Evolutionary conservation across 306 rosid species (phyloP), one percentile per base, ranked within the genome.

Genomic region (Vicia villosa): DNA sequence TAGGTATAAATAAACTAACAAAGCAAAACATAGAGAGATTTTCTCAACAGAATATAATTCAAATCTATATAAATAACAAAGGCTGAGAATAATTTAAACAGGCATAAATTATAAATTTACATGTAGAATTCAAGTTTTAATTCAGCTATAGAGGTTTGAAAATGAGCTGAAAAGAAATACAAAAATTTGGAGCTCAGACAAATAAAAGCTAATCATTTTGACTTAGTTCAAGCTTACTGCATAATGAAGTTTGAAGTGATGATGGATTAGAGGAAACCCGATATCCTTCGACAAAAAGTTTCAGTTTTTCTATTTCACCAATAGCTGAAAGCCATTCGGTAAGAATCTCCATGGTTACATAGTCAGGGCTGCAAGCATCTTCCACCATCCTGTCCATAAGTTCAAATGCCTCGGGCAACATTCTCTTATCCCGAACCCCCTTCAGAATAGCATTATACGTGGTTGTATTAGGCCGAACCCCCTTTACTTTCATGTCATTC

Each of bases 321-420:
- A 68, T 83, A 0, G 83, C 77, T 41, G 84, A 58, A 74, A 91
- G 87, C 97, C 97, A 88, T 64, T 91, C 88, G 0, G 96, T 82
- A 47, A 91, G 90, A 66, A 88, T 79, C 63, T 88, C 93, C 88
- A 86, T 80, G 71, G 91, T 91, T 79, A 77, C 71, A 55, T 82
- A 83, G 79, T 91, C 89, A 40, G 97, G 89, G 60, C 34, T 45
- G 72, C 91, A 91, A 6, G 89, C 91, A 38, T 85, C 78, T 30
- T 79, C 87, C 21, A 79, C 72, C 97, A 91, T 88, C 70, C 43
- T 76, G 67, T 86, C 86, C 97, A 91, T 85, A 15, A 86, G 80
- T 34, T 75, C 70, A 58, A 83, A 77, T 34, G 89, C 97, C 75
- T 80, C 77, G 49, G 79, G 74, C 77, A 86, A 57, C 66, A 77